phyloP scores from a whole-genome alignment of 208 protist genomes.

The Trypanosoma melophagium region DNA sequence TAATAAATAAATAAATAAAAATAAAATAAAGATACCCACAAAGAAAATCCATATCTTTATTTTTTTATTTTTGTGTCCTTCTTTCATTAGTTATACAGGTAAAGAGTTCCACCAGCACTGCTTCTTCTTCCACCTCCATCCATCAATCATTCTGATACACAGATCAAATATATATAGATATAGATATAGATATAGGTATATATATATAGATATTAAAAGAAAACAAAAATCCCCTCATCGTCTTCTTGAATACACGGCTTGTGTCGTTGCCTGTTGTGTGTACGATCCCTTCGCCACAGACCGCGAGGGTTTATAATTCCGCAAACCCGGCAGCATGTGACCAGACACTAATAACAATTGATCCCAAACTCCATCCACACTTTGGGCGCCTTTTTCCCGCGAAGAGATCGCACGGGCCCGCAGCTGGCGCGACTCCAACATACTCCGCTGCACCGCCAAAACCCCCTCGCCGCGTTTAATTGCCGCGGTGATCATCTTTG shows the following conservation, averaged over 20 bases:
- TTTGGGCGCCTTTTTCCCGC: conserved; percentile 48
- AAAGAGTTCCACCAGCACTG: too few species aligned
- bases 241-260: conserved; percentile 52
- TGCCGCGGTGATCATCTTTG: conserved; percentile 63
- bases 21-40: too few species aligned
- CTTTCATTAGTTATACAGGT: too few species aligned
- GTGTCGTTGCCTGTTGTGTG: conserved; percentile 36
- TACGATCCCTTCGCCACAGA: conserved; percentile 45
- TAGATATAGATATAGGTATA: neutral
- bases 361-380: conserved; percentile 73
- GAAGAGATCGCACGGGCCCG: conserved; percentile 37
- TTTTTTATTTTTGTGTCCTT: too few species aligned
- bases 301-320: conserved; percentile 50
- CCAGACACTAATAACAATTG: conserved; percentile 69
- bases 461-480: conserved; percentile 70
- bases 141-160: too few species aligned
- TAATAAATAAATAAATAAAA: too few species aligned
- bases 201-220: too few species aligned
- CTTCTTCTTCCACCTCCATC: too few species aligned
- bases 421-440: conserved; percentile 41
- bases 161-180: neutral
- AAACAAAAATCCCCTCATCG: conserved; percentile 25
- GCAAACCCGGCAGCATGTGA: conserved; percentile 67
- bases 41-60: too few species aligned
- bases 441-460: conserved; percentile 56